A percentile compares a stretch with the other conserved stretches of the same genome.
Conservation (phyloP, 148 eudicot species). For the Dianthus caryophyllus region DNA sequence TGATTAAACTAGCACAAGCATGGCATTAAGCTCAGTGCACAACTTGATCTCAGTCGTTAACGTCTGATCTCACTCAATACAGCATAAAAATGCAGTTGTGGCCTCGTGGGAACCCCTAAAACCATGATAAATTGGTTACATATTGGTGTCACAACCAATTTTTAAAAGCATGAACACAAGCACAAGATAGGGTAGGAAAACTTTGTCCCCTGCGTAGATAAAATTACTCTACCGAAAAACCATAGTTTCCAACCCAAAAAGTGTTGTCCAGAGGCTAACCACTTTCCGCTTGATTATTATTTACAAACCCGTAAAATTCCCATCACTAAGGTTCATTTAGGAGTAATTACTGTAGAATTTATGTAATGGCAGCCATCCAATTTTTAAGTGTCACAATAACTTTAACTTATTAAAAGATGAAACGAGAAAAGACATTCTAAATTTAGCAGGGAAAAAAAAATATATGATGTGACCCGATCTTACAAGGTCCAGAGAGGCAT, state of each 20-base stretch:
- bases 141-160: too few relatives aligned
- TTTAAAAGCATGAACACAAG: not conserved
- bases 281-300: not conserved
- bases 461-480: slow-evolving; percentile 28
- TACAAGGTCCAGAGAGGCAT: slow-evolving; percentile 90
- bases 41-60: too few relatives aligned
- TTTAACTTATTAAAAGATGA: not conserved
- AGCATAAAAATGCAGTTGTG: too few relatives aligned
- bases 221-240: not conserved
- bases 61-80: too few relatives aligned
- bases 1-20: not conserved
- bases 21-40: too few relatives aligned
- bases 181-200: not conserved
- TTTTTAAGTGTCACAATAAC: not conserved
- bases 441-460: not conserved
- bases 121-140: too few relatives aligned
- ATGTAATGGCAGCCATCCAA: not conserved
- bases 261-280: not conserved
- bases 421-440: not conserved
- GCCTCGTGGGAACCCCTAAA: too few relatives aligned
- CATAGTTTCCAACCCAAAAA: not conserved
- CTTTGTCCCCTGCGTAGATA: not conserved
- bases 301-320: not conserved
- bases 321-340: not conserved
- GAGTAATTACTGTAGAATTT: not conserved